Conservation (phyloP, 2,329 filamentous ascomycete genomes). For the Fusarium liriodendri region DNA sequence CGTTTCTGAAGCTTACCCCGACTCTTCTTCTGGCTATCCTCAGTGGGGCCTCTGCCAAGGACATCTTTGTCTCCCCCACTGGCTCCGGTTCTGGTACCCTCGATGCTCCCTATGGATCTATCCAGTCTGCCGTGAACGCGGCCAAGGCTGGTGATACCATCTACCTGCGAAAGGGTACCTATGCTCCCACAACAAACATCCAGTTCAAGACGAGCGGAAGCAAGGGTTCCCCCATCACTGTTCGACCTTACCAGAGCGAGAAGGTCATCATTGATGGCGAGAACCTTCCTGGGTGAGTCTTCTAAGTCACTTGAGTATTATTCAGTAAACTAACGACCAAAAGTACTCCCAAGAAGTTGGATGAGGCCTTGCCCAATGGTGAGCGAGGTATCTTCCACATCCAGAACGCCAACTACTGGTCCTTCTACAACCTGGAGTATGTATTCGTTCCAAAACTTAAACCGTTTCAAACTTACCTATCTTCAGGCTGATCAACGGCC, state of each 20-base stretch:
- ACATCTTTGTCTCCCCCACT: conserved; percentile 59
- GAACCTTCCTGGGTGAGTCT: conserved; percentile 34
- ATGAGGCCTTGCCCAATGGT: conserved; percentile 51
- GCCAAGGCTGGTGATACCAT: conserved; percentile 60
- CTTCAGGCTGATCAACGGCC: conserved; percentile 48
- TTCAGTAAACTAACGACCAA: conserved; percentile 29
- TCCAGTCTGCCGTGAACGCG: conserved; percentile 58
- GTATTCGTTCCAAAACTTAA: no score
- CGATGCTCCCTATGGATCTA: conserved; percentile 55
- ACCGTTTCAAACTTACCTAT: no score
- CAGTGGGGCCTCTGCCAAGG: conserved; percentile 39
- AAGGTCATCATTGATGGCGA: conserved; percentile 61
- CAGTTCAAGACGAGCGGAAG: conserved; percentile 59
- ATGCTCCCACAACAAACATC: conserved; percentile 58
- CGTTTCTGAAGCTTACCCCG: conserved; percentile 24
- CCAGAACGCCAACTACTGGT: conserved; percentile 57
- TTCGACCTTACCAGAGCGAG: conserved; percentile 56
- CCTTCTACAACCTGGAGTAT: conserved; percentile 53
- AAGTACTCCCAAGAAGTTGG: conserved; percentile 56
- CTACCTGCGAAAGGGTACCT: conserved; percentile 59
- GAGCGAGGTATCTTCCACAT: conserved; percentile 61
- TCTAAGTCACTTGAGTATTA: fast-evolving
- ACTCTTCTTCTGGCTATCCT: conserved; percentile 22
- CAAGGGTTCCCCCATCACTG: conserved; percentile 52
- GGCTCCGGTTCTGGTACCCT: conserved; percentile 54